Evolutionary conservation across 192 early-diverging fungal species (phyloP).

Genomic region (Rhizophagus clarus): DNA sequence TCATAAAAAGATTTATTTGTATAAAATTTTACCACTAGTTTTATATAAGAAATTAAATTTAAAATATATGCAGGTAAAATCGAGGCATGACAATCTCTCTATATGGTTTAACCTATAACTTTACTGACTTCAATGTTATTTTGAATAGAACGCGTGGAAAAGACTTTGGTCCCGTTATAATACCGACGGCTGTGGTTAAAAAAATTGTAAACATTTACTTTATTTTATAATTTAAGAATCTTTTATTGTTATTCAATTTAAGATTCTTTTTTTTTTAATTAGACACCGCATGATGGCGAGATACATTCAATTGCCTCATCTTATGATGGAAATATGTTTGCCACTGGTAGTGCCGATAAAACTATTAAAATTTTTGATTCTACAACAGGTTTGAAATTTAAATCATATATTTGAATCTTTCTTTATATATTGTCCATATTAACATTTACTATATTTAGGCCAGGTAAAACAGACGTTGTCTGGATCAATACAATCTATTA

Average conservation of each 20-base stretch:
- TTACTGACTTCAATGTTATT: not conserved
- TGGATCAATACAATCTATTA: slow-evolving; percentile 84
- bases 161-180: slow-evolving; percentile 24
- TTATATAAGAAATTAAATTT: not conserved
- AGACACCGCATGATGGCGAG: slow-evolving; percentile 75
- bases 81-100: not conserved
- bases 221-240: not conserved
- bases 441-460: not conserved
- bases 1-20: not conserved
- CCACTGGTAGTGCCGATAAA: slow-evolving; percentile 81
- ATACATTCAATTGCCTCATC: slow-evolving; percentile 81
- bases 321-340: slow-evolving; percentile 66
- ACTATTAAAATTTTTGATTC: slow-evolving; percentile 80
- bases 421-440: not conserved
- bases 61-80: not conserved
- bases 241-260: not conserved
- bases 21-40: not conserved
- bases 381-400: slow-evolving; percentile 58
- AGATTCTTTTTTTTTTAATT: slow-evolving; percentile 7
- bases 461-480: slow-evolving; percentile 55
- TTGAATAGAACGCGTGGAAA: not conserved
- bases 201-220: slow-evolving; percentile 35
- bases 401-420: not conserved
- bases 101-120: not conserved
- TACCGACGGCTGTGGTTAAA: slow-evolving; percentile 47